Evolutionary conservation across 305 asterid species (phyloP), one percentile per base, ranked within the genome.

Genomic region (Plantago coronopus): DNA sequence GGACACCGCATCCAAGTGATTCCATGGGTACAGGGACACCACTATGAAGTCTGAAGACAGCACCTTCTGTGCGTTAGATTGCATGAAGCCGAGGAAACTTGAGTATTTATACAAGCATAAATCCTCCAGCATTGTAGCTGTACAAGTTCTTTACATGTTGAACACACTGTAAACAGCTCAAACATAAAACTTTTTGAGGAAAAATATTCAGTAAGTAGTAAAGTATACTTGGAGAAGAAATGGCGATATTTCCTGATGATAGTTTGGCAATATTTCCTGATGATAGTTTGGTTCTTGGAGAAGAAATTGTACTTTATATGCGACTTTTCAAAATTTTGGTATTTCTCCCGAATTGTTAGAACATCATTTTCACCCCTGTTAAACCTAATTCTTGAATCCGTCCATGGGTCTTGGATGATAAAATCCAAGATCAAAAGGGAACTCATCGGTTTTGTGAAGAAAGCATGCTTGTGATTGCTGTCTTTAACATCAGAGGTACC

Each of bases 391-490:
- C 40, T 12, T 7, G 40, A 34, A n/a, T n/a, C n/a, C n/a, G 40
- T 0, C 40, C 12, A 34, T 7, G 2, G 40, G 5, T 27, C 2
- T 27, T 6, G 9, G 40, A n/a, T 34, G 2, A 75, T 82, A 87
- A 75, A 88, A 65, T 64, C 98, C 96, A 72, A 91, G 95, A 77
- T 91, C 91, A 65, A 88, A 91, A 74, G 95, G 95, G 61, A 75
- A 61, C 12, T 81, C 87, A 7, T 70, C 75, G 63, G 60, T 68
- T 69, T 45, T 25, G 65, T 46, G 51, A 48, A 38, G 56, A 31
- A 62, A 54, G 71, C 67, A 44, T 49, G 72, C 69, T 64, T 43
- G 21, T 51, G 56, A 70, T 31, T 65, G 46, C 51, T 55, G 48
- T 57, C 74, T 54, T 60, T 63, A 10, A 47, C 59, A 38, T 51